Conservation (phyloP, 1,284 basidiomycete genomes). For the Volvariella volvacea region DNA sequence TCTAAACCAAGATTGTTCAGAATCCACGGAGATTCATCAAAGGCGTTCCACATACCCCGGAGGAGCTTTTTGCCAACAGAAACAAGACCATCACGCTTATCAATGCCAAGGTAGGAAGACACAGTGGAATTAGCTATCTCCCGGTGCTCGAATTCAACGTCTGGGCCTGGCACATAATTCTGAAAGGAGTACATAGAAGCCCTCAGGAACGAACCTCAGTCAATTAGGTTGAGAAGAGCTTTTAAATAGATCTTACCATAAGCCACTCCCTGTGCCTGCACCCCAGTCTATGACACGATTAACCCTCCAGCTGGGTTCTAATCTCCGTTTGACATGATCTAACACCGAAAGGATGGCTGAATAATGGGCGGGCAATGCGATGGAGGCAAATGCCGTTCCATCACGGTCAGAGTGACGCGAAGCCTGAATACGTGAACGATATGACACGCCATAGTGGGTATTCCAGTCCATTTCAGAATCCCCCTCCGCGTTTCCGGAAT, state of each 20-base stretch:
- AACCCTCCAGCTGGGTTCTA: conserved; percentile 53
- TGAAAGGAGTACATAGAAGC: conserved; percentile 63
- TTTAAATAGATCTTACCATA: conserved; percentile 52
- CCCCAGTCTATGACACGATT: conserved; percentile 71
- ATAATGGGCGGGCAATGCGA: conserved; percentile 73
- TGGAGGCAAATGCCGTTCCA: conserved; percentile 67
- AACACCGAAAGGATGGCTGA: conserved; percentile 64
- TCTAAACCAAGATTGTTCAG: conserved; percentile 29
- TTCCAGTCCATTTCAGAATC: conserved; percentile 39
- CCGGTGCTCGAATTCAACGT: conserved; percentile 25
- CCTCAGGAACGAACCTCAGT: conserved; percentile 31
- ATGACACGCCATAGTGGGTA: conserved; percentile 44
- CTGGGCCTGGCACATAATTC: conserved; percentile 15
- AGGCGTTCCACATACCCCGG: conserved; percentile 31
- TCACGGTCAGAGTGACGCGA: conserved; percentile 56
- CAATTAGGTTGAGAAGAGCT: conserved; percentile 3
- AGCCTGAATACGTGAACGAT: conserved; percentile 52
- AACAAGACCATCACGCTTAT: conserved; percentile 64
- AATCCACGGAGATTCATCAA: conserved; percentile 3
- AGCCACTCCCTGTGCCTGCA: conserved; percentile 63
- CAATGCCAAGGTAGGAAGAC: conserved; percentile 57
- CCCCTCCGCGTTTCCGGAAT: conserved; percentile 19
- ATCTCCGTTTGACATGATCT: conserved; percentile 51
- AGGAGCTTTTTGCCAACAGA: conserved; percentile 59
- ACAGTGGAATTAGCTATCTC: conserved; percentile 44